These are phyloP conservation scores for Pichia inconspicua DNA, from an alignment of 1,139 yeast genomes.

Conservation along the genomic window DNA sequence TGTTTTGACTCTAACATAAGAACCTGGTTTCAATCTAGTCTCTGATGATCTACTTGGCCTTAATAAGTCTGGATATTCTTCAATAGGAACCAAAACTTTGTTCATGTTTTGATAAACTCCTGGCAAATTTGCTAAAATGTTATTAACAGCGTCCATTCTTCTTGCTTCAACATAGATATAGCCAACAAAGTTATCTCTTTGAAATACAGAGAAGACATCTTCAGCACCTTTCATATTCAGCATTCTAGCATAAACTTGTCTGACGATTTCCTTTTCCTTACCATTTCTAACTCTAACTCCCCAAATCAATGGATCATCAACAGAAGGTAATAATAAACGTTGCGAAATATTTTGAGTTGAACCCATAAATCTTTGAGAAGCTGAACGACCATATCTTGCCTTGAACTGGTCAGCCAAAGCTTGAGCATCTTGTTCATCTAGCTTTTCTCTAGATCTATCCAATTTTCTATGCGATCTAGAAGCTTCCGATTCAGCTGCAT, in stretches of 20 bases:
- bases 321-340: constrained; percentile 86
- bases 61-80: constrained; percentile 87
- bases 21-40: constrained; percentile 82
- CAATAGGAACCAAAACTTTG: constrained; percentile 85
- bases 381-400: constrained; percentile 85
- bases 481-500: constrained; percentile 43
- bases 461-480: constrained; percentile 84
- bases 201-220: constrained; percentile 85
- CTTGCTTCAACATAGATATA: constrained; percentile 92
- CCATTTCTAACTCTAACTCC: constrained; percentile 93
- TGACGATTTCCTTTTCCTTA: constrained; percentile 83
- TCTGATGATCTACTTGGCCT: constrained; percentile 87
- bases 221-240: constrained; percentile 62
- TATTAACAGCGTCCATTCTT: constrained; percentile 84
- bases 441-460: constrained; percentile 83
- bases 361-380: constrained; percentile 77
- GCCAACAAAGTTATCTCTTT: constrained; percentile 87
- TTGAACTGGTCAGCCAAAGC: constrained; percentile 86
- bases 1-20: constrained; percentile 81
- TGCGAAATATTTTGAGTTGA: constrained; percentile 88
- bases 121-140: constrained; percentile 82
- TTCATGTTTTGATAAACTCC: constrained; percentile 51
- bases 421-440: constrained; percentile 94
- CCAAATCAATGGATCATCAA: constrained; percentile 94
- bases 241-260: constrained; percentile 44